These are phyloP conservation scores for Boletus vermiculosoides DNA, from an alignment of 768 basidiomycete species.

Conservation along the genomic window DNA sequence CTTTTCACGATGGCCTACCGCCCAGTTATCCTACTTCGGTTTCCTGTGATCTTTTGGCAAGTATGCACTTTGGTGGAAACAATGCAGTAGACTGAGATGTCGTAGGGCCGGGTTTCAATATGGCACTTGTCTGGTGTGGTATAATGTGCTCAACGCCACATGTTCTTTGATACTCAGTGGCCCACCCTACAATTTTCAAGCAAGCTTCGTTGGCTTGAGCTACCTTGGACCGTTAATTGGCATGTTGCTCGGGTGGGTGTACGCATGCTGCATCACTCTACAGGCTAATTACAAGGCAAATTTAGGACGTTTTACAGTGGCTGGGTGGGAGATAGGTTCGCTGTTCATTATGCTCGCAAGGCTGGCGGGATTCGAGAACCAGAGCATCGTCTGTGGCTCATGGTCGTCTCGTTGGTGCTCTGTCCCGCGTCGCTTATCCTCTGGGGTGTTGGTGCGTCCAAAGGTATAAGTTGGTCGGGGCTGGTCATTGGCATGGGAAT, in stretches of 20 bases:
- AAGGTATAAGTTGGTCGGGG: constrained; percentile 13
- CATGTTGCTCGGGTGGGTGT: constrained; percentile 17
- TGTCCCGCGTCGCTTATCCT: constrained; percentile 21
- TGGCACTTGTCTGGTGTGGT: constrained; percentile 23
- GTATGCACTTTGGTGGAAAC: not conserved
- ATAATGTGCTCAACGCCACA: constrained; percentile 25
- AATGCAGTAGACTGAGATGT: not conserved
- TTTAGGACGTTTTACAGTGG: constrained; percentile 20
- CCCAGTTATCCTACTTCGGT: constrained; percentile 17
- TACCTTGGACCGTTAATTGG: constrained; percentile 24
- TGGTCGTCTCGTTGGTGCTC: constrained; percentile 19
- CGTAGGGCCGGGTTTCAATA: constrained; percentile 24
- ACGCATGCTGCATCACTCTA: not conserved
- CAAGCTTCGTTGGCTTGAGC: constrained; percentile 20
- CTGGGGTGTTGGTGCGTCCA: constrained; percentile 22
- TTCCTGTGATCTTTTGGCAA: constrained; percentile 22
- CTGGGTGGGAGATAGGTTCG: constrained; percentile 21
- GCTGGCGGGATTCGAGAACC: constrained; percentile 19
- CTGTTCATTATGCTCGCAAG: constrained; percentile 19
- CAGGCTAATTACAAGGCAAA: not conserved
- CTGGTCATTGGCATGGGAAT: constrained; percentile 23
- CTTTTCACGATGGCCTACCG: constrained; percentile 21
- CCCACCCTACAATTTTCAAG: constrained; percentile 23
- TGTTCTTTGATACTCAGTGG: constrained; percentile 20
- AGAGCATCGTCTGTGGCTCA: constrained; percentile 26